Evolutionary conservation across 306 rosid genomes (phyloP), one percentile per base, ranked within the genome.

Genomic region (Vigna hirtella): DNA sequence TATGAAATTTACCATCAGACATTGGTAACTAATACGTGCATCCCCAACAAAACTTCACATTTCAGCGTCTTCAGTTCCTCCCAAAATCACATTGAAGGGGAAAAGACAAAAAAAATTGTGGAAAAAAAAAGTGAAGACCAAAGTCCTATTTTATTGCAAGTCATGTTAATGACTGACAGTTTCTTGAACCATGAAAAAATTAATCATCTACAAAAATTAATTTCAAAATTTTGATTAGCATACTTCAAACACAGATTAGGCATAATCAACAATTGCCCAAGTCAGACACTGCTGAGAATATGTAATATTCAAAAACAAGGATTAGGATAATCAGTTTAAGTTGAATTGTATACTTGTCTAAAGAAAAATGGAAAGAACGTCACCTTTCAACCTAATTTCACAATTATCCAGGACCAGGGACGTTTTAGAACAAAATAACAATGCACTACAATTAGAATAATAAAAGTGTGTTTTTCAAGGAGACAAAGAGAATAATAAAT

Each of bases 261-360:
- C n/a, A 28, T 66, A 13, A 61, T 18, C 22, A 9, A 17, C n/a
- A 52, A 76, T 30, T 72, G 32, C 57, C 65, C 66, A 67, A 61
- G 30, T 34, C 38, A 47, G 26, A 59, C 63, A 52, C 30, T 50
- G 40, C 22, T 8, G 16, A 68, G 59, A 38, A 40, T 15, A 68
- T 66, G 18, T 17, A 81, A 74, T 50, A 57, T 57, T 55, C n/a
- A 20, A 58, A 57, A n/a, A 20, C 20, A 51, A 59, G 22, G 10
- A 56, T 32, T 40, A 65, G 61, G 50, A 69, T 68, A 28, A 40
- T 69, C 77, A 28, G 36, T 69, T 78, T 55, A 70, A 59, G 38
- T 48, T 57, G 65, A 49, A 74, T 34, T 66, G 65, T 58, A 61
- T 28, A 72, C 50, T 49, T 36, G 13, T 15, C 45, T 36, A 49